Conservation (phyloP, 352 stramenopile genomes). For the Phytophthora cryptogea region DNA sequence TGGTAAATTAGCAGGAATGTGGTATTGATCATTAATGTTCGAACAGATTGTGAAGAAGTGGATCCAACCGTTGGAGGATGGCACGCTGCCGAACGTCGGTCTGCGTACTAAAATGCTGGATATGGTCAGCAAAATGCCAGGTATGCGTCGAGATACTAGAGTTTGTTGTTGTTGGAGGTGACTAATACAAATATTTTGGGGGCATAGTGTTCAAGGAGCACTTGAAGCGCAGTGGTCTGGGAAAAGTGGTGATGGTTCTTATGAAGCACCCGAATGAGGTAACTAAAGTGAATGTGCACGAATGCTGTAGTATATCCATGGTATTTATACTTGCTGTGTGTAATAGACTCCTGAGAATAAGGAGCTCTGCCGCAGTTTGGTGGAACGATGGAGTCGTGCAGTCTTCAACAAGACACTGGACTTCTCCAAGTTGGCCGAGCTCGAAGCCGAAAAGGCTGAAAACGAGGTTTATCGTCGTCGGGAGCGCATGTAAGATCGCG, state of each 20-base stretch:
- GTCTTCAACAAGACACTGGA: conserved; percentile 91
- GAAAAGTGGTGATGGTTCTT: conserved; percentile 87
- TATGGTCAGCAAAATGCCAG: conserved; percentile 78
- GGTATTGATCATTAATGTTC: conserved; percentile 2
- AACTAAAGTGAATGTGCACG: not conserved
- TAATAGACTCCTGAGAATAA: conserved; percentile 84
- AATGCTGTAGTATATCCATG: not conserved
- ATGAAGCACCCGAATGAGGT: conserved; percentile 90
- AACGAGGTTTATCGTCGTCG: conserved; percentile 74
- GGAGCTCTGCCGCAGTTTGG: conserved; percentile 80
- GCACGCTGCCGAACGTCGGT: conserved; percentile 80
- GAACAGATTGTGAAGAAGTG: conserved; percentile 88
- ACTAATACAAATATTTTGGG: conserved; percentile 1
- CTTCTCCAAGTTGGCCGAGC: conserved; percentile 84
- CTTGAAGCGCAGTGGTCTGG: conserved; percentile 88
- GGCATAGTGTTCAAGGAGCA: conserved; percentile 87
- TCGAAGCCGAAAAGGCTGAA: conserved; percentile 86
- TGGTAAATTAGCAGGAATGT: not conserved
- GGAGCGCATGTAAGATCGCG: conserved; percentile 39
- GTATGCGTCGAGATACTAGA: conserved; percentile 25
- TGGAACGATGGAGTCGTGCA: conserved; percentile 87
- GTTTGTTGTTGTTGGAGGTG: not conserved
- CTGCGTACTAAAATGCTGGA: conserved; percentile 88
- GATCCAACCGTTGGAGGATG: conserved; percentile 86
- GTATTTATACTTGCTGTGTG: conserved; percentile 3